These are phyloP conservation scores for Penicillium odoratum DNA, from an alignment of 495 filamentous ascomycete species.

Conservation along the genomic window DNA sequence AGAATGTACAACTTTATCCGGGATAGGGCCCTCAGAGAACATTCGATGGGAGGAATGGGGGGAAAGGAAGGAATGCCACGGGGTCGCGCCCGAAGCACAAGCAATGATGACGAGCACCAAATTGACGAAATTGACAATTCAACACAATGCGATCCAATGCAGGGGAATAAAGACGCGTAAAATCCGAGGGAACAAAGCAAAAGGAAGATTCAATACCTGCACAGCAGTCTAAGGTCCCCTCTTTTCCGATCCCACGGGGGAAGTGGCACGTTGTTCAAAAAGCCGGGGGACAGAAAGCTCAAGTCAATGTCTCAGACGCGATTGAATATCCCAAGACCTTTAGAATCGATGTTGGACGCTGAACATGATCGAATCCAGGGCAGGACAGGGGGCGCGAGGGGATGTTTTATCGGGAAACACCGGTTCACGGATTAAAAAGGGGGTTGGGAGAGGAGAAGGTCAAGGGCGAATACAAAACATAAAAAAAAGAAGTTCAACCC, in stretches of 20 bases:
- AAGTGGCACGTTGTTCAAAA: constrained; percentile 25
- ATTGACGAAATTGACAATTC: no score
- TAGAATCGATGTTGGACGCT: constrained; percentile 52
- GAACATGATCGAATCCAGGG: constrained; percentile 63
- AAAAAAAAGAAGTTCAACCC: not conserved
- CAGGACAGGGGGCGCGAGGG: constrained; percentile 58
- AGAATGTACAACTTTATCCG: constrained; percentile 20
- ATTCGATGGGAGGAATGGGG: constrained; percentile 56
- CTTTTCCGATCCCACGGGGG: constrained; percentile 14
- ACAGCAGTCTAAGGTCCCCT: constrained; percentile 24
- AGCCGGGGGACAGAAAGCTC: constrained; percentile 13
- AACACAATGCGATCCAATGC: not conserved
- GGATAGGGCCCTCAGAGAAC: constrained; percentile 37
- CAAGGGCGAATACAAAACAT: no score
- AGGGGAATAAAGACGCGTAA: constrained; percentile 31
- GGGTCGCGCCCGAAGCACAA: constrained; percentile 14
- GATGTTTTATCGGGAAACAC: constrained; percentile 46
- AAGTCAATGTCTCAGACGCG: constrained; percentile 59
- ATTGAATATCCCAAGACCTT: constrained; percentile 62
- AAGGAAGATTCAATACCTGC: constrained; percentile 40
- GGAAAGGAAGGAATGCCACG: constrained; percentile 19
- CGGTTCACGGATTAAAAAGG: constrained; percentile 52
- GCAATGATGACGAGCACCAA: not conserved
- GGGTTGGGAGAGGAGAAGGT: constrained; percentile 13
- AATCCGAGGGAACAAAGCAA: constrained; percentile 4